Percentiles rank a stretch among this genome's conserved stretches.
Conservation (phyloP, 2,329 filamentous ascomycete genomes). For the Colletotrichum tamarilloi region DNA sequence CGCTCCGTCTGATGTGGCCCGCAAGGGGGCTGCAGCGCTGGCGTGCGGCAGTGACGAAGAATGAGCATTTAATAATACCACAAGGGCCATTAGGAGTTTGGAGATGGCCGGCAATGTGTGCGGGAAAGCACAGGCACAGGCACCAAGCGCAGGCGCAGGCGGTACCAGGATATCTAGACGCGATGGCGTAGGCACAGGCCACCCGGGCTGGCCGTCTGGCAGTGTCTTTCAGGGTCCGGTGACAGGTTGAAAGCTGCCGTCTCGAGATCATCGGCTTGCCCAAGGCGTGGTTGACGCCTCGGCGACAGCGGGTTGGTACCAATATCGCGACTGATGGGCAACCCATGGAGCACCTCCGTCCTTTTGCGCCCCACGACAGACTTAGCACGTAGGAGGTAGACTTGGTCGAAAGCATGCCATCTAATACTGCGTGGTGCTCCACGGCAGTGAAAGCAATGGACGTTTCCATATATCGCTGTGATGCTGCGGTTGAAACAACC, state of each 20-base stretch:
- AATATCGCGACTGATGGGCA: conserved; percentile 6
- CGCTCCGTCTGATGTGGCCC: conserved; percentile 12
- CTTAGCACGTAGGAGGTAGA: not conserved
- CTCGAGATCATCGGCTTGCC: not conserved
- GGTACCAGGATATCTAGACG: not conserved
- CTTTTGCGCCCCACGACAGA: not conserved
- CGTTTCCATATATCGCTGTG: conserved; percentile 15
- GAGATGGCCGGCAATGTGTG: not conserved
- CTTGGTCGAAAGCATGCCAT: not conserved
- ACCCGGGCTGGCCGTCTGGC: conserved; percentile 26
- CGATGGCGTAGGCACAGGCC: conserved; percentile 25
- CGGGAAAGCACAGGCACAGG: conserved; percentile 3
- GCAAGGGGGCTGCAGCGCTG: conserved; percentile 9
- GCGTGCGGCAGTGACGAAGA: conserved; percentile 16
- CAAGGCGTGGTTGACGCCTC: not conserved
- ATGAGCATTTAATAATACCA: conserved; percentile 19
- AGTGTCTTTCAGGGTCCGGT: conserved; percentile 28
- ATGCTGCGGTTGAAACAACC: conserved; percentile 30
- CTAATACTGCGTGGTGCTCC: conserved; percentile 9
- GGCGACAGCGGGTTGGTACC: conserved; percentile 27
- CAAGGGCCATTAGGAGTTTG: conserved; percentile 20
- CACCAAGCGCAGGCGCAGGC: conserved; percentile 23
- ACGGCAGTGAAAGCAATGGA: conserved; percentile 29
- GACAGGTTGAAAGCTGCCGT: conserved; percentile 21
- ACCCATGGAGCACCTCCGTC: conserved; percentile 5